Evolutionary conservation across 768 basidiomycete genomes (phyloP), one percentile per base, ranked within the genome.

Genomic region (Mycena sanguinolenta): DNA sequence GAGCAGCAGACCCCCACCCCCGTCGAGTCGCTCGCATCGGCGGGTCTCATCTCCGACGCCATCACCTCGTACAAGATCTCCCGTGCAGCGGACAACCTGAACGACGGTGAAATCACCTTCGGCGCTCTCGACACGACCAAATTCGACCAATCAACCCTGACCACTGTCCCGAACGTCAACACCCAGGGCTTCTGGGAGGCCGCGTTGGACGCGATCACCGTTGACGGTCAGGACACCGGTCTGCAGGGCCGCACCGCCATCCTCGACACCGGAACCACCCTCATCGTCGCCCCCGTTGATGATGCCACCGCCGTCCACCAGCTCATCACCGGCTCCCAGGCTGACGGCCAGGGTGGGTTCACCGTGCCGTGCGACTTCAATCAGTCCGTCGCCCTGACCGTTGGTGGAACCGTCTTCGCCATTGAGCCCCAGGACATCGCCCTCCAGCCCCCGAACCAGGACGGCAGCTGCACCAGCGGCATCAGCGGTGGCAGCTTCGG

Each of bases 11-110:
- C 87, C 3, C 79, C 79, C 10, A 96, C 95, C 0, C 93, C 93
- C 12, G 86, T 93, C 36, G 94, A 96, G 80, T 79, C 91, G 2
- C 84, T 96, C 36, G 90, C 89, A 2, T 70, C 82, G 25, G 82
- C 82, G 8, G 89, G 89, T 36, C 81, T 89, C 61, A 90, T 96
- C 65, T 71, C 81, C 32, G 83, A 86, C 9, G 86, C 93, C 2
- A 91, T 96, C 76, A 87, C 89, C 13, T 93, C 93, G 12, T 95
- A 88, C 87, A 95, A 93, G 82, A 89, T 97, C 65, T 85, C 93
- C 3, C 92, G 95, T 66, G 81, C 91, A 38, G 84, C 87, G 12
- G 94, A 95, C 76, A 81, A 86, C 74, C 79, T 82, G 77, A 91
- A 92, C 73, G 92, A 95, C 73, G 95, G 95, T 59, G 87, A 94